phyloP scores from a whole-genome alignment of 257 asterid genomes.

The Marsdenia floribunda region DNA sequence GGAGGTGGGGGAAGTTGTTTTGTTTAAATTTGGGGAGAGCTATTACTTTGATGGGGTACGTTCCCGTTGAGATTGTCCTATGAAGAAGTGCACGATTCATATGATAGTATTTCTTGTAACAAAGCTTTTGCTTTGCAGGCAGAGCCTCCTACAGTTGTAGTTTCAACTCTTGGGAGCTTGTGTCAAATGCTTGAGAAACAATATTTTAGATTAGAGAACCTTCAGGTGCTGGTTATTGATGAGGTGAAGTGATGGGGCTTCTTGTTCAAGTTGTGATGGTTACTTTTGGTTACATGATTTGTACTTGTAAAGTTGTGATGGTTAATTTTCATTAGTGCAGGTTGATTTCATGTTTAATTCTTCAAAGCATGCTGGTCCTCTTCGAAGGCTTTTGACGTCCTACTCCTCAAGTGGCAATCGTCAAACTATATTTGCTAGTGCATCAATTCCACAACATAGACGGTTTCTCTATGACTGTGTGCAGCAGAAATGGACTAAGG shows the following conservation, averaged over 20 bases:
- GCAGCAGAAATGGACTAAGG: conserved; percentile 98
- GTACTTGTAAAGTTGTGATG: not conserved
- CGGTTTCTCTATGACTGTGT: conserved; percentile 75
- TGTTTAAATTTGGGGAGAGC: not conserved
- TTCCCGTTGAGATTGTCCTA: not conserved
- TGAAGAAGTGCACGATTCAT: not conserved
- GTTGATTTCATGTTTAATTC: conserved; percentile 94
- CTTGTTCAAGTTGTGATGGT: not conserved
- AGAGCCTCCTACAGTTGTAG: conserved; percentile 79
- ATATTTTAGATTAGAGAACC: conserved; percentile 60
- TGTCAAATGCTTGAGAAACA: conserved; percentile 82
- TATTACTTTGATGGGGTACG: not conserved
- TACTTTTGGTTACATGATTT: not conserved
- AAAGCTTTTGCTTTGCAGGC: conserved; percentile 38
- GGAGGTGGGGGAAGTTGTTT: not conserved
- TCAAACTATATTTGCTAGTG: conserved; percentile 89
- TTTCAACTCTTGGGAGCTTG: conserved; percentile 88
- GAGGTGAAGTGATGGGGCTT: conserved; percentile 53
- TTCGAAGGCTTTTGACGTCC: conserved; percentile 73
- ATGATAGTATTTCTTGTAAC: not conserved
- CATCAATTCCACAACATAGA: conserved; percentile 86
- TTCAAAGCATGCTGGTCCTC: conserved; percentile 70
- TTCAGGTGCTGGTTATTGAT: conserved; percentile 84
- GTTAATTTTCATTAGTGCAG: conserved; percentile 30
- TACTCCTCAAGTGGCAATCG: conserved; percentile 69